Evolutionary conservation across 1,139 yeast species (phyloP), one percentile per base, ranked within the genome.

Genomic region (Sugiyamaella neomexicana): DNA sequence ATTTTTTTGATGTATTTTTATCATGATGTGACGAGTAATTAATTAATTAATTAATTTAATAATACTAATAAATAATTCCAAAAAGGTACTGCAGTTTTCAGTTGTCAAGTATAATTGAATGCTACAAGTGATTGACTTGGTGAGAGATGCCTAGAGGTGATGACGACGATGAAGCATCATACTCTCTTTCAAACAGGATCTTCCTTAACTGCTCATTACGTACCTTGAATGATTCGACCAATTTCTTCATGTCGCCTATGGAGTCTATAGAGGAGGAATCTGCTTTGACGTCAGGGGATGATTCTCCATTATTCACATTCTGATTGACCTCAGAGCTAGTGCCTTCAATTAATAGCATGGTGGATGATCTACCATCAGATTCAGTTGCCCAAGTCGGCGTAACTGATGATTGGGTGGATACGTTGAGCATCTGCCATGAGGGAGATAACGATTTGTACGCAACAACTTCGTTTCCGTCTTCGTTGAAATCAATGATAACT

Each of bases 401-500:
- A 16, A 58, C 50, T 10, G 62, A 49, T 2, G 58, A 53, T 17
- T 58, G 45, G 3, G 63, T 46, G 8, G 56, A 17, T 9, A 58
- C 56, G 31, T 55, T 55, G 6, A 62, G 58, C 34, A 72, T 66
- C 55, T 73, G 76, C 75, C 75, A 73, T n/a, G 65, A 65, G 1
- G 73, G 65, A 8, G 75, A 68, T 15, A 73, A 58, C 8, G 75
- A 71, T 40, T 65, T 63, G 53, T 66, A 65, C 17, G 59, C 56
- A 2, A 61, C 54, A 2, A 71, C 60, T 2, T 61, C 55, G 29
- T 62, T 57, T 15, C 74, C 75, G 27, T 68, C 55, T n/a, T 57
- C 63, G 54, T 72, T 74, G 46, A 73, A 65, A 52, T 73, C 76
- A 5, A 72, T 66, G 5, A 73, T 62, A 3, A 73, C 60, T 1